Percentiles rank a stretch among this genome's conserved stretches.
Conservation (phyloP, 306 rosid species). For the Vigna angularis region DNA sequence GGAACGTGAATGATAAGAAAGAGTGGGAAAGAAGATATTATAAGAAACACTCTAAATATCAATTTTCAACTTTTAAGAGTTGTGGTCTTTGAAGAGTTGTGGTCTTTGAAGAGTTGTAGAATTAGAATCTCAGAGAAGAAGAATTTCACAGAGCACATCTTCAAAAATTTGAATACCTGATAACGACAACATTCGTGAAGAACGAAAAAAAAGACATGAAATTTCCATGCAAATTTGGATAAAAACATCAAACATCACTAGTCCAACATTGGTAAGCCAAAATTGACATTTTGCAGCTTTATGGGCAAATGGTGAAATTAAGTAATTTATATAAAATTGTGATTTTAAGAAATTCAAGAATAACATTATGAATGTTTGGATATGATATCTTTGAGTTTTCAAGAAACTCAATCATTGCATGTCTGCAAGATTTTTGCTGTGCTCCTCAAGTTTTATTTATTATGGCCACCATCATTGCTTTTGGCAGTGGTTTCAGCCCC, state of each 20-base stretch:
- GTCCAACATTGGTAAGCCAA: slow-evolving; percentile 17
- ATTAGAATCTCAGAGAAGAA: neutral
- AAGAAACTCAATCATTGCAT: slow-evolving; percentile 45
- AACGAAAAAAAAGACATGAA: neutral
- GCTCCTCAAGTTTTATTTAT: slow-evolving; percentile 20
- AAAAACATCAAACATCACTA: neutral
- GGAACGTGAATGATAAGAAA: no score
- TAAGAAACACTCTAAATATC: neutral
- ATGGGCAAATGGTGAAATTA: neutral
- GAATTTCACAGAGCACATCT: neutral
- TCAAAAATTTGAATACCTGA: slow-evolving; percentile 38
- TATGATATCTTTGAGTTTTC: slow-evolving; percentile 43
- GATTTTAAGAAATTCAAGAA: slow-evolving; percentile 34
- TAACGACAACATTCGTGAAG: slow-evolving; percentile 30
- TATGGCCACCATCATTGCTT: slow-evolving; percentile 27
- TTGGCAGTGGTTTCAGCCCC: slow-evolving; percentile 9
- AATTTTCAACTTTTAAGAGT: slow-evolving; percentile 11
- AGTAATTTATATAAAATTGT: neutral
- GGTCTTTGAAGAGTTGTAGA: slow-evolving; percentile 24
- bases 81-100: neutral
- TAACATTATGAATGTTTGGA: slow-evolving; percentile 36
- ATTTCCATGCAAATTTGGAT: slow-evolving; percentile 2
- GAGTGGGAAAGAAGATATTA: neutral
- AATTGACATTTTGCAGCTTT: slow-evolving; percentile 31
- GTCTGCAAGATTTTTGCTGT: slow-evolving; percentile 33